Evolutionary conservation across 768 basidiomycete species (phyloP).

Genomic region (Auricularia auricula-judae): DNA sequence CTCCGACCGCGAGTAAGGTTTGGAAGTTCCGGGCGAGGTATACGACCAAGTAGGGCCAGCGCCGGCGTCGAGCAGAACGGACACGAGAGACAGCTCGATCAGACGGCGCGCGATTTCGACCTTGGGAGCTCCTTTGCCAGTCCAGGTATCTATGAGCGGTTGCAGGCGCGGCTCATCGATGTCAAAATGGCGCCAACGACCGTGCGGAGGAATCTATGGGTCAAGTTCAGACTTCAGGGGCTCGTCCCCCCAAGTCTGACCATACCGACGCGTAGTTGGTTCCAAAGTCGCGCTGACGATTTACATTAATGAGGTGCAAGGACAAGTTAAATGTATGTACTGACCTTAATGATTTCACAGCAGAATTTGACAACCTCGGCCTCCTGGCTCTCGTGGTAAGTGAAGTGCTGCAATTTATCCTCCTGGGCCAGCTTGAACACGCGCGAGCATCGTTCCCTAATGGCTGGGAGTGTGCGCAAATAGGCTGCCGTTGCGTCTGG

Average conservation of each 20-base stretch:
- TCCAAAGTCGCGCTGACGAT: slow-evolving; percentile 65
- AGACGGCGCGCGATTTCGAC: slow-evolving; percentile 55
- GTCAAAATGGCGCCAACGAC: slow-evolving; percentile 85
- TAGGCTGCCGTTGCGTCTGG: slow-evolving; percentile 29
- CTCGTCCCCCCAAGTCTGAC: not conserved
- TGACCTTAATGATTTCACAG: slow-evolving; percentile 65
- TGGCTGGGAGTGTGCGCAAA: slow-evolving; percentile 78
- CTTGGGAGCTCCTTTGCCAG: slow-evolving; percentile 26
- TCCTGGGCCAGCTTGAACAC: slow-evolving; percentile 70
- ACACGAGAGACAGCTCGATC: slow-evolving; percentile 82
- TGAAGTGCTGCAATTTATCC: slow-evolving; percentile 75
- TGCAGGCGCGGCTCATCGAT: slow-evolving; percentile 52
- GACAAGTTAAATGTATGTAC: slow-evolving; percentile 6
- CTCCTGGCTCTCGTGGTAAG: slow-evolving; percentile 73
- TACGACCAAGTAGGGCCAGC: slow-evolving; percentile 80
- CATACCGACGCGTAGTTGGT: slow-evolving; percentile 47
- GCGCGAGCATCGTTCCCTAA: slow-evolving; percentile 70
- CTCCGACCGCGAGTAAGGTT: slow-evolving; percentile 54
- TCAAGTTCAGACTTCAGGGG: slow-evolving; percentile 3
- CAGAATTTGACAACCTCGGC: slow-evolving; percentile 62
- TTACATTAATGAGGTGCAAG: not conserved
- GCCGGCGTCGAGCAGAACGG: slow-evolving; percentile 90
- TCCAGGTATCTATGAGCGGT: slow-evolving; percentile 51
- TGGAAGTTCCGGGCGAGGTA: slow-evolving; percentile 36
- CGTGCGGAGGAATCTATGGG: slow-evolving; percentile 70